Conservation (phyloP, 441 rosid genomes). For the Sinapis alba region DNA sequence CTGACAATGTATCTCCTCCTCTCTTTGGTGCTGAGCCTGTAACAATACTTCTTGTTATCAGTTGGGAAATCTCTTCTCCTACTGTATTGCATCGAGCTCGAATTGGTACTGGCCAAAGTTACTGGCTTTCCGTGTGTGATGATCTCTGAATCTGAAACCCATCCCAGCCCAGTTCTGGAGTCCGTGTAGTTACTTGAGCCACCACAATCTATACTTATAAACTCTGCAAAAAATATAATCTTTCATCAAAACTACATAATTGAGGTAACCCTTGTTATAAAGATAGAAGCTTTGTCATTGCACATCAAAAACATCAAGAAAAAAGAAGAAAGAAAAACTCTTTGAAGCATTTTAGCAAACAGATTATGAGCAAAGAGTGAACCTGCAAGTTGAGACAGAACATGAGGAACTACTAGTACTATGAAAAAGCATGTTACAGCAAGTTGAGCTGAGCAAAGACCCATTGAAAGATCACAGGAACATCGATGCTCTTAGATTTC, state of each 20-base stretch:
- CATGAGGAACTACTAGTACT: slow-evolving; percentile 43
- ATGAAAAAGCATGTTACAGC: slow-evolving; percentile 43
- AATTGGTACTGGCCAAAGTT: slow-evolving; percentile 43
- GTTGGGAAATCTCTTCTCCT: slow-evolving; percentile 78
- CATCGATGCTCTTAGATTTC: slow-evolving; percentile 27
- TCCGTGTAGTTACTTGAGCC: slow-evolving; percentile 69
- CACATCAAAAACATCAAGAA: neutral
- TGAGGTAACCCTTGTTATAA: neutral
- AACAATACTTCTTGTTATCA: slow-evolving; percentile 81
- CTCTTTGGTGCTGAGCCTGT: slow-evolving; percentile 65
- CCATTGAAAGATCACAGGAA: slow-evolving; percentile 56
- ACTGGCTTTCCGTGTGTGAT: slow-evolving; percentile 60
- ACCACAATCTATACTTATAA: slow-evolving; percentile 91
- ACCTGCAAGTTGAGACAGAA: slow-evolving; percentile 78
- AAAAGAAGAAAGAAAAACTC: neutral
- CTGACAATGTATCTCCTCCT: slow-evolving; percentile 84
- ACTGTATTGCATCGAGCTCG: slow-evolving; percentile 51
- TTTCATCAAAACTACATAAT: slow-evolving; percentile 6
- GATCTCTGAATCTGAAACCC: slow-evolving; percentile 76
- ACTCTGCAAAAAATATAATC: slow-evolving; percentile 56
- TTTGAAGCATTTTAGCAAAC: slow-evolving; percentile 18
- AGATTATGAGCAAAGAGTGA: slow-evolving; percentile 37
- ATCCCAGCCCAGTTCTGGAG: slow-evolving; percentile 63
- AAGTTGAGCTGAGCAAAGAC: slow-evolving; percentile 46
- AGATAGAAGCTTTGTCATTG: neutral